Conservation (phyloP, 805 yeast species). For the Zygosaccharomyces siamensis region DNA sequence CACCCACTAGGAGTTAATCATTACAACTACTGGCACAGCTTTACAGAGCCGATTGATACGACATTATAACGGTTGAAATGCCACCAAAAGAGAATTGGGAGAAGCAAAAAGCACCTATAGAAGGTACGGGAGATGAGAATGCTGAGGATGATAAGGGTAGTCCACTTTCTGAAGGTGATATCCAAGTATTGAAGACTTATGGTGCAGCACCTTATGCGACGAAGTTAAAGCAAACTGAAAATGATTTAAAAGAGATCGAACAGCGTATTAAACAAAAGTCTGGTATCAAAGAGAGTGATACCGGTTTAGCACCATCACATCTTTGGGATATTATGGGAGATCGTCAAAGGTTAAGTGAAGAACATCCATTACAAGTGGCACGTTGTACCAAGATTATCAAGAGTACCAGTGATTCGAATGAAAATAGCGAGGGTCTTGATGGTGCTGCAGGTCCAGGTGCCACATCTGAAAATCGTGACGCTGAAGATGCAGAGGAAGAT, state of each 20-base stretch:
- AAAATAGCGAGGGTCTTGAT: slow-evolving; percentile 24
- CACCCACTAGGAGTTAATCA: slow-evolving; percentile 12
- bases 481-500: slow-evolving; percentile 52
- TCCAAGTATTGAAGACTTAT: slow-evolving; percentile 92
- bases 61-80: slow-evolving; percentile 41
- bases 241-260: slow-evolving; percentile 81
- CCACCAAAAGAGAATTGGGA: slow-evolving; percentile 99
- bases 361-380: slow-evolving; percentile 96
- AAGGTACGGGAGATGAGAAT: slow-evolving; percentile 47
- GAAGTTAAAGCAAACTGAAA: slow-evolving; percentile 74
- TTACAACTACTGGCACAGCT: background rate
- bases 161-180: slow-evolving; percentile 93
- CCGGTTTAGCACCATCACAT: slow-evolving; percentile 96
- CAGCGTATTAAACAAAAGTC: slow-evolving; percentile 87
- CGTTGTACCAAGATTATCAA: slow-evolving; percentile 96
- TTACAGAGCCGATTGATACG: background rate
- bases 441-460: slow-evolving; percentile 17
- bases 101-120: slow-evolving; percentile 85
- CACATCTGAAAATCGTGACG: slow-evolving; percentile 17
- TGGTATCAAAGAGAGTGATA: slow-evolving; percentile 91
- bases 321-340: slow-evolving; percentile 98
- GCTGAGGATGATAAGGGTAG: slow-evolving; percentile 65
- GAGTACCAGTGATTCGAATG: slow-evolving; percentile 40
- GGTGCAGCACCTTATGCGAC: slow-evolving; percentile 96
- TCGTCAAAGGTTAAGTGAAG: slow-evolving; percentile 85